phyloP scores from a whole-genome alignment of 106 monocot species.

The Phalaenopsis equestris region DNA sequence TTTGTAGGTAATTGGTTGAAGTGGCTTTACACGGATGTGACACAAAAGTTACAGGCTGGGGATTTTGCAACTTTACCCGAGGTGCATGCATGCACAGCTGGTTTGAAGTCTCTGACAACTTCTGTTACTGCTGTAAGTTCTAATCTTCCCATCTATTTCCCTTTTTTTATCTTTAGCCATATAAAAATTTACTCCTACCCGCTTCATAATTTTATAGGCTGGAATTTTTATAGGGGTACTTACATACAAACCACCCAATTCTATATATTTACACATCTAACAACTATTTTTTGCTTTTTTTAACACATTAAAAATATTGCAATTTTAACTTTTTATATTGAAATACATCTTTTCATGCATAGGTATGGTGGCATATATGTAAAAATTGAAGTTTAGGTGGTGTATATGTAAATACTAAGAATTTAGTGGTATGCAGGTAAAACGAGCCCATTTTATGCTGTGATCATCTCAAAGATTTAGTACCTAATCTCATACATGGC shows the following conservation, averaged over 20 bases:
- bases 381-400: too few relatives aligned
- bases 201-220: too few relatives aligned
- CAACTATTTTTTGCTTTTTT: too few relatives aligned
- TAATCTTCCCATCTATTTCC: background rate
- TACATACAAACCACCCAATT: too few relatives aligned
- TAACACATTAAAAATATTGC: too few relatives aligned
- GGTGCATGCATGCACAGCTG: constrained; percentile 97
- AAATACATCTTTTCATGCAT: too few relatives aligned
- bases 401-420: too few relatives aligned
- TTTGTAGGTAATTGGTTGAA: constrained; percentile 98
- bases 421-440: background rate
- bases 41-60: constrained; percentile 58
- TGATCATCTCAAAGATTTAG: background rate
- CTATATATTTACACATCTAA: too few relatives aligned
- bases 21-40: constrained; percentile 86
- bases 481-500: background rate
- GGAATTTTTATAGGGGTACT: too few relatives aligned
- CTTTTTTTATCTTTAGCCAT: background rate
- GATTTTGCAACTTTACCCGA: constrained; percentile 93
- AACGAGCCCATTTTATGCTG: background rate
- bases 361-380: too few relatives aligned
- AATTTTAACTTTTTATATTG: too few relatives aligned
- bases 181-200: background rate
- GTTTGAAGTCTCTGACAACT: constrained; percentile 90
- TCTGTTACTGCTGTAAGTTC: constrained; percentile 70